A percentile compares a stretch with the other conserved stretches of the same genome.
phyloP scores from a whole-genome alignment of 495 filamentous ascomycete genomes.

The Talaromyces adpressus region DNA sequence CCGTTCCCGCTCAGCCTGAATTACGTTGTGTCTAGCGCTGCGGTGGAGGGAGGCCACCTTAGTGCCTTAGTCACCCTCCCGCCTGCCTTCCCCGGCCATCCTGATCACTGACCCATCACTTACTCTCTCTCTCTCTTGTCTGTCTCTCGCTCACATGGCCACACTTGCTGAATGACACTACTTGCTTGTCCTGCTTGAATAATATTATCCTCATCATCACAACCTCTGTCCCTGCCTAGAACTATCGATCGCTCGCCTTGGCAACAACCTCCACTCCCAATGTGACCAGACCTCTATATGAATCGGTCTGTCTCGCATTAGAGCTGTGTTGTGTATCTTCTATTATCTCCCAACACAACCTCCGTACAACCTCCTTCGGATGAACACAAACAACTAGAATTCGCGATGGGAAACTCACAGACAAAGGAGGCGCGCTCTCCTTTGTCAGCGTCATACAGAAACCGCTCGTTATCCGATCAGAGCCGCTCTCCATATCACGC shows the following conservation, averaged over 20 bases:
- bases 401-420: conserved; percentile 52
- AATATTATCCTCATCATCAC: background rate
- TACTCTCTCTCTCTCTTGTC: conserved; percentile 5
- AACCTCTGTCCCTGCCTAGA: background rate
- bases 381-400: background rate
- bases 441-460: conserved; percentile 19
- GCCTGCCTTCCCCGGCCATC: conserved; percentile 15
- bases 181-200: background rate
- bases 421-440: conserved; percentile 50
- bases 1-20: background rate
- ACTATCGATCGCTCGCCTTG: background rate
- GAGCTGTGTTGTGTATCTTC: background rate
- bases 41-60: background rate
- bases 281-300: background rate
- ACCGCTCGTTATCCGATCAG: conserved; percentile 26
- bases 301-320: background rate
- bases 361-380: background rate
- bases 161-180: background rate
- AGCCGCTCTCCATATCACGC: conserved; percentile 30
- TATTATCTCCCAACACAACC: background rate
- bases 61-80: conserved; percentile 1
- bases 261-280: background rate
- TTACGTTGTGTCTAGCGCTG: background rate
- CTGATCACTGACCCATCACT: background rate
- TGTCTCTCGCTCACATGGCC: background rate